Evolutionary conservation across 805 yeast species (phyloP).

Genomic region (Komagataella ulmi): DNA sequence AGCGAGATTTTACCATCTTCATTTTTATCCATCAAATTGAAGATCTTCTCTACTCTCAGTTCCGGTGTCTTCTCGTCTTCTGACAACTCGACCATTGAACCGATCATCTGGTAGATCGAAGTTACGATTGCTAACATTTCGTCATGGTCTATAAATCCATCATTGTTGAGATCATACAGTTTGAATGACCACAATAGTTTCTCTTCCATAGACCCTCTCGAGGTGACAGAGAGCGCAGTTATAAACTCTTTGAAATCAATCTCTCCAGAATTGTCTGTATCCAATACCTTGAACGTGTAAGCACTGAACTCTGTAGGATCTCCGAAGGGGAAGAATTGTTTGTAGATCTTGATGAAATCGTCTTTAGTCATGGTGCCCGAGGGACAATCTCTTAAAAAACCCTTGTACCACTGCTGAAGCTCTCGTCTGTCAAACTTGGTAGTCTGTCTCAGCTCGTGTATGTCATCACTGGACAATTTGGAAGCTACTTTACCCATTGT

Average conservation of each 20-base stretch:
- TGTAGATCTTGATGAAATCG: constrained; percentile 84
- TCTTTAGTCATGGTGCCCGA: constrained; percentile 75
- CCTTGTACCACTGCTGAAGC: constrained; percentile 97
- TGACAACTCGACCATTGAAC: constrained; percentile 79
- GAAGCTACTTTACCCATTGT: constrained; percentile 92
- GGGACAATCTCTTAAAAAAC: constrained; percentile 89
- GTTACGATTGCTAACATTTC: constrained; percentile 73
- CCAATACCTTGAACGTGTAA: constrained; percentile 81
- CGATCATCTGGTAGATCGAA: constrained; percentile 91
- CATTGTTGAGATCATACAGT: constrained; percentile 71
- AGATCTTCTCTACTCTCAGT: constrained; percentile 69
- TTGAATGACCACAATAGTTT: constrained; percentile 84
- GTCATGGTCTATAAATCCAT: constrained; percentile 60
- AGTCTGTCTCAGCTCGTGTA: constrained; percentile 65
- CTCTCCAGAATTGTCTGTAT: constrained; percentile 62
- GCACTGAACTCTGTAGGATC: constrained; percentile 88
- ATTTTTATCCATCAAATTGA: constrained; percentile 59
- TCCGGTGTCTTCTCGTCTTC: constrained; percentile 92
- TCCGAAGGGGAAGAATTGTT: constrained; percentile 97
- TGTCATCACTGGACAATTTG: constrained; percentile 81
- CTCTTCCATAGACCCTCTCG: constrained; percentile 76
- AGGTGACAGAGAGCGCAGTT: constrained; percentile 72
- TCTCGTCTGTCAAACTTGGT: constrained; percentile 91
- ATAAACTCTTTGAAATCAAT: constrained; percentile 92
- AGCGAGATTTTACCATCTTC: constrained; percentile 56